Evolutionary conservation across 1,139 yeast species (phyloP).

Genomic region (Wickerhamomyces sp.): DNA sequence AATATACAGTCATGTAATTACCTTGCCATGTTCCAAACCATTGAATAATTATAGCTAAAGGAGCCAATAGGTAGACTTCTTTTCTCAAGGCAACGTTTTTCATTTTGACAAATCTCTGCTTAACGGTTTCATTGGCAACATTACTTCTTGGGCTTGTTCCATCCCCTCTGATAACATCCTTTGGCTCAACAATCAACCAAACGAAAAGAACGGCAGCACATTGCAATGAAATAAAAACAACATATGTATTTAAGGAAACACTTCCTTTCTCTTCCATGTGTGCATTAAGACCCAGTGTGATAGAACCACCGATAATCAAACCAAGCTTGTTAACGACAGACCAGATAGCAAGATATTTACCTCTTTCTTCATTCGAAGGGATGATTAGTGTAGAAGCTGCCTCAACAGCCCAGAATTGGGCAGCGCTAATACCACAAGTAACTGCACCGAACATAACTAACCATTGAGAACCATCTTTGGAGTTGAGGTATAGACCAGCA

Average conservation of each 20-base stretch:
- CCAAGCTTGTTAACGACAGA: conserved; percentile 21
- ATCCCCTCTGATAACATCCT: conserved; percentile 18
- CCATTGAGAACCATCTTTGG: conserved; percentile 20
- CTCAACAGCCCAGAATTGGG: conserved; percentile 23
- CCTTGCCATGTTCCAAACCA: conserved; percentile 5
- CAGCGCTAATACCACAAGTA: conserved; percentile 19
- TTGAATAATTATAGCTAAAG: conserved; percentile 1
- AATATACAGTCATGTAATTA: conserved; percentile 21
- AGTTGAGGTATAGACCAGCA: conserved; percentile 23
- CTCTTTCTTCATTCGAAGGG: conserved; percentile 19
- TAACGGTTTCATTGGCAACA: conserved; percentile 3
- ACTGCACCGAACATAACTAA: conserved; percentile 21
- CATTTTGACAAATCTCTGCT: conserved; percentile 1
- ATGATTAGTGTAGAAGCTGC: conserved; percentile 21
- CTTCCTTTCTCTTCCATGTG: conserved; percentile 11
- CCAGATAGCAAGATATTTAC: conserved; percentile 23
- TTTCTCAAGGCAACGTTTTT: not conserved
- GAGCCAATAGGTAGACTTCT: conserved; percentile 2
- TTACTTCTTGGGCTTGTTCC: conserved; percentile 10
- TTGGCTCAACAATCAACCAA: conserved; percentile 17
- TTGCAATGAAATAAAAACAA: conserved; percentile 21
- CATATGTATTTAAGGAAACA: conserved; percentile 21
- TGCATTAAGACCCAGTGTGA: conserved; percentile 17
- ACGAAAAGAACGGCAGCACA: conserved; percentile 18
- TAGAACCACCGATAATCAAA: conserved; percentile 21